Conservation (phyloP, 2,329 filamentous ascomycete genomes). For the Aspergillus fijiensis region DNA sequence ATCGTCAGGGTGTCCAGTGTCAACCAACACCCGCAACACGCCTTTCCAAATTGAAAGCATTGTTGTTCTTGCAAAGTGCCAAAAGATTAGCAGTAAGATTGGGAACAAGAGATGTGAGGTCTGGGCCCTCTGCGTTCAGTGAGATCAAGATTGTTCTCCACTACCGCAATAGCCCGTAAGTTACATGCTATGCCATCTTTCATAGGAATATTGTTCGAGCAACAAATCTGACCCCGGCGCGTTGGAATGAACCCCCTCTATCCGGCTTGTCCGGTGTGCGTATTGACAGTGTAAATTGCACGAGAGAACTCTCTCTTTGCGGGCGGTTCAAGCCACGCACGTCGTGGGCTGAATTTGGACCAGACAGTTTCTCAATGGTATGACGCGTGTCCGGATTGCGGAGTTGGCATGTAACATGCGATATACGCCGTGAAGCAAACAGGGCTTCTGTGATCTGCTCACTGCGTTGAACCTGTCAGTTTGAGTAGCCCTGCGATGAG, state of each 20-base stretch:
- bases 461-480: too few species aligned
- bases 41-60: neutral
- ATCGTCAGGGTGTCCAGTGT: neutral
- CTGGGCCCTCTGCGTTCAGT: neutral
- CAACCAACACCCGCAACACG: neutral
- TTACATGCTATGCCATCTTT: neutral
- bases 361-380: neutral
- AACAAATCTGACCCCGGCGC: neutral
- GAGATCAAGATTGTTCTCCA: neutral
- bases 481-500: too few species aligned
- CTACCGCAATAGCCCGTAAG: neutral
- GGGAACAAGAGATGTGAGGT: neutral
- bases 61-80: neutral
- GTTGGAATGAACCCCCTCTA: neutral
- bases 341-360: neutral
- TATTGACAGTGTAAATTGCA: neutral
- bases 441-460: too few species aligned
- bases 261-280: neutral
- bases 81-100: neutral
- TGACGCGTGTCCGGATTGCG: neutral
- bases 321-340: too few species aligned
- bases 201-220: neutral
- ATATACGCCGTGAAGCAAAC: neutral
- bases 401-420: neutral
- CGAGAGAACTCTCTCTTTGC: neutral